phyloP scores from a whole-genome alignment of 352 stramenopile genomes.

The Albugo candida region DNA sequence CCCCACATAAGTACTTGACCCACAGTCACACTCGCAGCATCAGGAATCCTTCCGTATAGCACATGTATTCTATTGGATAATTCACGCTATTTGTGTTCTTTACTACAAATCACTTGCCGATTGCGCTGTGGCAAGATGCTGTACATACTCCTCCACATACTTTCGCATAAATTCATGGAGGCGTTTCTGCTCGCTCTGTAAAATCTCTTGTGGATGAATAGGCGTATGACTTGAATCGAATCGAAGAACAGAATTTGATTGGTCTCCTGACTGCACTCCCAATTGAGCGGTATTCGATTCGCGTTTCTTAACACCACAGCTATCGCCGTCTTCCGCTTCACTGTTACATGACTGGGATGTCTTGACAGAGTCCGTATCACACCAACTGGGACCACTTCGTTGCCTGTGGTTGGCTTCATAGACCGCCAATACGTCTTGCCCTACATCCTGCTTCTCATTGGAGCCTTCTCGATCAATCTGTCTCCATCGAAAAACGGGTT shows the following conservation, averaged over 20 bases:
- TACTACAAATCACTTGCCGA: too few species aligned
- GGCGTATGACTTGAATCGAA: slow-evolving; percentile 18
- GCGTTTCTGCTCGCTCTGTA: slow-evolving; percentile 25
- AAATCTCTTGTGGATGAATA: slow-evolving; percentile 26
- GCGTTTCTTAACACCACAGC: background rate
- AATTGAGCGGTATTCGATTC: slow-evolving; percentile 18
- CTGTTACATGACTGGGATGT: slow-evolving; percentile 42
- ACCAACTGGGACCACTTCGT: too few species aligned
- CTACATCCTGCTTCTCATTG: slow-evolving; percentile 8
- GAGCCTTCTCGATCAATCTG: slow-evolving; percentile 9
- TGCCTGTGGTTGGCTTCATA: too few species aligned
- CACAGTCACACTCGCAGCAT: too few species aligned
- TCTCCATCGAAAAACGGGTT: slow-evolving; percentile 73
- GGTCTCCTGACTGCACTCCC: slow-evolving; percentile 10
- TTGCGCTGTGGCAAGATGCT: slow-evolving; percentile 10
- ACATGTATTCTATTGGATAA: too few species aligned
- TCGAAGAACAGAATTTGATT: slow-evolving; percentile 33
- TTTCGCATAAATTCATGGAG: slow-evolving; percentile 34
- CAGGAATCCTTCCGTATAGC: too few species aligned
- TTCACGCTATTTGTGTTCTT: too few species aligned
- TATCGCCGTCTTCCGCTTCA: slow-evolving; percentile 34
- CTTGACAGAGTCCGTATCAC: slow-evolving; percentile 10
- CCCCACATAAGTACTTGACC: too few species aligned
- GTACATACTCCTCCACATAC: slow-evolving; percentile 38
- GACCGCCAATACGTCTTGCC: slow-evolving; percentile 1